phyloP scores from a whole-genome alignment of 1,139 yeast genomes.

The Waltiozyma solani region DNA sequence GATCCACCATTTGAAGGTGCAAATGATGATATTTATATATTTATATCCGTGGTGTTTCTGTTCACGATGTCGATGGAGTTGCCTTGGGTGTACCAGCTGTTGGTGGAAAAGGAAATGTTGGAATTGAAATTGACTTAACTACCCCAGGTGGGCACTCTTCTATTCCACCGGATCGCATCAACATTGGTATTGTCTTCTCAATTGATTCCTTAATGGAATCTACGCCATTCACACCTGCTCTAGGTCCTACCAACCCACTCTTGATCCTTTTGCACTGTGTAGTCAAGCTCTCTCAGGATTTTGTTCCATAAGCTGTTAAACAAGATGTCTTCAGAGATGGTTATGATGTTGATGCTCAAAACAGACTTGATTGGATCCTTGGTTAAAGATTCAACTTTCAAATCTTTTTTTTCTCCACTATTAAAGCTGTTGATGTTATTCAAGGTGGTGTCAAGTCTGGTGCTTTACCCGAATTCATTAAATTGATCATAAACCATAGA shows the following conservation, averaged over 20 bases:
- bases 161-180: conserved; percentile 58
- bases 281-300: conserved; percentile 27
- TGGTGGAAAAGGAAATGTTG: conserved; percentile 59
- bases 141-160: conserved; percentile 69
- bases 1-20: conserved; percentile 59
- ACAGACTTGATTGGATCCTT: conserved; percentile 26
- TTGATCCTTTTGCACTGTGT: conserved; percentile 35
- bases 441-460: conserved; percentile 50
- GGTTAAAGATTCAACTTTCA: conserved; percentile 11
- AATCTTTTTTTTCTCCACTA: conserved; percentile 7
- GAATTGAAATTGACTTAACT: conserved; percentile 34
- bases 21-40: conserved; percentile 46
- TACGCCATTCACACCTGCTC: conserved; percentile 34
- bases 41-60: conserved; percentile 51
- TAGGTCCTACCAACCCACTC: conserved; percentile 41
- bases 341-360: conserved; percentile 31
- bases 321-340: conserved; percentile 8
- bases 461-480: conserved; percentile 64
- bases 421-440: conserved; percentile 49
- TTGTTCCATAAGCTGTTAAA: conserved; percentile 20
- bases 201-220: conserved; percentile 38
- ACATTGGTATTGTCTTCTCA: conserved; percentile 56
- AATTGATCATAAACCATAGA: conserved; percentile 43
- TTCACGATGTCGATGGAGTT: conserved; percentile 4
- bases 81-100: conserved; percentile 43